Percentiles rank a stretch among this genome's conserved stretches.
These are phyloP conservation scores for Hirschfeldia incana DNA, from an alignment of 345 rosid species.

Conservation along the genomic window DNA sequence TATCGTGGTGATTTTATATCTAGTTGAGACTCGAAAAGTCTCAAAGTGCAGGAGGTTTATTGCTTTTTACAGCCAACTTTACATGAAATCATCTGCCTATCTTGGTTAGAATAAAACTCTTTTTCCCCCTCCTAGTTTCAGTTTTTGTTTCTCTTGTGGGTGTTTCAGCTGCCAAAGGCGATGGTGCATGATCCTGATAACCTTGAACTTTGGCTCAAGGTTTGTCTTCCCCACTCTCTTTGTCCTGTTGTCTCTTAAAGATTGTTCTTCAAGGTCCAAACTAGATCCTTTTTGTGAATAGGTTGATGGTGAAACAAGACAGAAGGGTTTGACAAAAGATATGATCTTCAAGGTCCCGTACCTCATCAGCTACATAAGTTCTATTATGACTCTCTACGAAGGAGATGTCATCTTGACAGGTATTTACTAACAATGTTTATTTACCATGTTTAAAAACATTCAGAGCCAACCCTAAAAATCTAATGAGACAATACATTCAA, in stretches of 20 bases:
- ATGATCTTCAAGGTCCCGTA: conserved; percentile 90
- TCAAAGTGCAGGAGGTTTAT: neutral
- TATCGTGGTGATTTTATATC: neutral
- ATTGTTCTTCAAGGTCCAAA: neutral
- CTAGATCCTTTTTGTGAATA: conserved; percentile 19
- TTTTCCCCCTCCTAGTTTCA: neutral
- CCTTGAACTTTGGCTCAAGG: conserved; percentile 95
- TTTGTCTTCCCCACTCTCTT: conserved; percentile 14
- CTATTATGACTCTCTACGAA: conserved; percentile 86
- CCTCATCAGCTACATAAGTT: conserved; percentile 89
- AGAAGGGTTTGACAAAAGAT: conserved; percentile 82
- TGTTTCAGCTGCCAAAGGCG: conserved; percentile 64
- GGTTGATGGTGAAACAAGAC: conserved; percentile 88
- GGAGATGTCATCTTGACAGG: conserved; percentile 97
- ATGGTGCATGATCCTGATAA: conserved; percentile 71
- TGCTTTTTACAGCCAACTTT: conserved; percentile 5
- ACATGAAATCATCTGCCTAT: conserved; percentile 6
- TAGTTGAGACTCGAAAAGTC: conserved; percentile 6
- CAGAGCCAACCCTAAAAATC: neutral
- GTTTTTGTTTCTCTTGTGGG: conserved; percentile 1
- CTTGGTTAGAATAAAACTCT: neutral
- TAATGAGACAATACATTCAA: neutral
- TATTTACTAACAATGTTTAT: neutral
- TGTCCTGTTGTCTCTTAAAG: neutral
- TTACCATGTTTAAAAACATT: neutral